These are phyloP conservation scores for Cardamine chenopodiifolia DNA, from an alignment of 345 rosid species.

Conservation along the genomic window DNA sequence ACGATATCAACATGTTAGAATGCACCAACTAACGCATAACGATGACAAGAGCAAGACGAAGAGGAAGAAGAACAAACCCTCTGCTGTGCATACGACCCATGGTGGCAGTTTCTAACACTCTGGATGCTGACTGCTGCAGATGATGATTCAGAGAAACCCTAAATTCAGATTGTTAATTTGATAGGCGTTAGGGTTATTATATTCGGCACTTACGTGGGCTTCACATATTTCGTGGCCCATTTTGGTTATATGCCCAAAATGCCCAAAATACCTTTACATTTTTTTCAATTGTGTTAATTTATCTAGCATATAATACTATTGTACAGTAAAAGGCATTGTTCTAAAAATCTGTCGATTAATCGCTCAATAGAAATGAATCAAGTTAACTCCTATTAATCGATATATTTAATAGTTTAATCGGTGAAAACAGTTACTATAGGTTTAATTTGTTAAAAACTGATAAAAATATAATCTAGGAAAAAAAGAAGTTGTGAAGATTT, in stretches of 20 bases:
- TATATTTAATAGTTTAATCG: too few species aligned
- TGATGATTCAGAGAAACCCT: conserved; percentile 15
- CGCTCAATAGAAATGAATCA: too few species aligned
- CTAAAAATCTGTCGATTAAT: too few species aligned
- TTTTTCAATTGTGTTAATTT: background rate
- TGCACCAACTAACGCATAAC: background rate
- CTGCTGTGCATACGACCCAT: conserved; percentile 93
- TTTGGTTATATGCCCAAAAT: background rate
- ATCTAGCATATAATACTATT: too few species aligned
- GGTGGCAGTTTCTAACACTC: conserved; percentile 33
- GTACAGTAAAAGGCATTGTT: too few species aligned
- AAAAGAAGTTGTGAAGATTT: too few species aligned
- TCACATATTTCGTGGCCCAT: conserved; percentile 14
- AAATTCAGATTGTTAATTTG: background rate
- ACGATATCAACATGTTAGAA: conserved; percentile 18
- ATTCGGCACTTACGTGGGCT: conserved; percentile 17
- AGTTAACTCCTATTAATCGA: too few species aligned
- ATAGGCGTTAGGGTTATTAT: conserved; percentile 19
- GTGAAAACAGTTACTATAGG: too few species aligned
- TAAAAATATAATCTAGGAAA: too few species aligned
- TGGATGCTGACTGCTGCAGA: conserved; percentile 21
- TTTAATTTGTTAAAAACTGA: too few species aligned
- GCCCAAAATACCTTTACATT: too few species aligned
- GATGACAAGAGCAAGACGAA: background rate
- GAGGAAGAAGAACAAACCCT: conserved; percentile 50